Conservation (phyloP, 305 asterid species). For the Solanum chacoense region DNA sequence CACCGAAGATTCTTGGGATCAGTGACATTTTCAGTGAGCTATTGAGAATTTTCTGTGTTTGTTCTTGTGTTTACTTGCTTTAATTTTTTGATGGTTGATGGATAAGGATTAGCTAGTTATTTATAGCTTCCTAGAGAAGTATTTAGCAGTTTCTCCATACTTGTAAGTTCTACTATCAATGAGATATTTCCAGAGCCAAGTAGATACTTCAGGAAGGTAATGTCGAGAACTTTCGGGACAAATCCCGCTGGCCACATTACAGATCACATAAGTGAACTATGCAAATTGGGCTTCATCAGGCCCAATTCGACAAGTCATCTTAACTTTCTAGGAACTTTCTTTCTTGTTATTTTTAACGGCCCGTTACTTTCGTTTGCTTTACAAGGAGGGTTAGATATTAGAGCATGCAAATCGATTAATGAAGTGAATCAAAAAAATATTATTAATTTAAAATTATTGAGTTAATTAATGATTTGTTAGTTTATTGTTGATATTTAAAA, state of each 20-base stretch:
- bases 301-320: neutral
- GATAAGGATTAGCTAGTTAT: neutral
- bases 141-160: neutral
- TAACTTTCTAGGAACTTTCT: neutral
- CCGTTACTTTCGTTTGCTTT: neutral
- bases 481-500: too few species aligned
- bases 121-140: neutral
- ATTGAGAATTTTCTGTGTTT: neutral
- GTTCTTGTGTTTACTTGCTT: neutral
- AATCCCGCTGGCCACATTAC: neutral
- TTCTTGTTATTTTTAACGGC: neutral
- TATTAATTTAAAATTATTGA: too few species aligned
- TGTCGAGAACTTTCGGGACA: neutral
- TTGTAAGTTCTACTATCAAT: neutral
- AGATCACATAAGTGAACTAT: neutral
- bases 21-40: slow-evolving; percentile 11
- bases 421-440: too few species aligned
- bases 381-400: too few species aligned
- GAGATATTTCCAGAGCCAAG: neutral
- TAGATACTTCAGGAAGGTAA: neutral
- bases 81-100: neutral
- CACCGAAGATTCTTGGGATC: slow-evolving; percentile 15
- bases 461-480: too few species aligned
- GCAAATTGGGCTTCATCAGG: neutral
- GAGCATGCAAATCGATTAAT: too few species aligned